Evolutionary conservation across 306 rosid species (phyloP), one percentile per base, ranked within the genome.

Genomic region (Urtica urens): DNA sequence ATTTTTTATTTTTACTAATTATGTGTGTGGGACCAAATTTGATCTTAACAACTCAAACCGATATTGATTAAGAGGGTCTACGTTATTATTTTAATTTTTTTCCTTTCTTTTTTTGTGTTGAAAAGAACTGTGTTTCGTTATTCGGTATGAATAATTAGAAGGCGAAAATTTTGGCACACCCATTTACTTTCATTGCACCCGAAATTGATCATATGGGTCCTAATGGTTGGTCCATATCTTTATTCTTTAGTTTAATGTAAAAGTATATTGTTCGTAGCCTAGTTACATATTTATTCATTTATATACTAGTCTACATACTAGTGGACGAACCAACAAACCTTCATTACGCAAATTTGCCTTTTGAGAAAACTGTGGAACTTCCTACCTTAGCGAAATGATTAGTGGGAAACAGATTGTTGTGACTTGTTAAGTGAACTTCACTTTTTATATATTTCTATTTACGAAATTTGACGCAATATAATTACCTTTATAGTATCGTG

Each of bases 11-110:
- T n/a, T n/a, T n/a, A n/a, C n/a, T n/a, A n/a, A n/a, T n/a, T n/a
- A n/a, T n/a, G n/a, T n/a, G n/a, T 13, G 82, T 76, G 71, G 82
- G 87, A 52, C 78, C 61, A 57, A 41, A 65, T 27, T 31, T 72
- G 75, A 75, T 74, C 79, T 46, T 34, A 47, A 53, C 71, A 26
- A 48, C 66, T 65, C 59, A 62, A 5, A 50, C 66, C 38, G 37
- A 40, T 54, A 54, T 38, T 40, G 59, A 54, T 54, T 54, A 54
- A 7, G 44, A 13, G 41, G 49, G 49, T 54, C 59, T 54, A 39
- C 59, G 26, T 39, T 24, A 54, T 54, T 53, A 37, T 37, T 37
- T n/a, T 41, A 21, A 45, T 23, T 23, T 21, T 21, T 45, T 21
- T 15, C 47, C 28, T 39, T 26, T 17, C 7, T 38, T n/a, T 17